Evolutionary conservation across 2,329 filamentous ascomycete species (phyloP), one percentile per base, ranked within the genome.

Genomic region (Fusarium sp.): DNA sequence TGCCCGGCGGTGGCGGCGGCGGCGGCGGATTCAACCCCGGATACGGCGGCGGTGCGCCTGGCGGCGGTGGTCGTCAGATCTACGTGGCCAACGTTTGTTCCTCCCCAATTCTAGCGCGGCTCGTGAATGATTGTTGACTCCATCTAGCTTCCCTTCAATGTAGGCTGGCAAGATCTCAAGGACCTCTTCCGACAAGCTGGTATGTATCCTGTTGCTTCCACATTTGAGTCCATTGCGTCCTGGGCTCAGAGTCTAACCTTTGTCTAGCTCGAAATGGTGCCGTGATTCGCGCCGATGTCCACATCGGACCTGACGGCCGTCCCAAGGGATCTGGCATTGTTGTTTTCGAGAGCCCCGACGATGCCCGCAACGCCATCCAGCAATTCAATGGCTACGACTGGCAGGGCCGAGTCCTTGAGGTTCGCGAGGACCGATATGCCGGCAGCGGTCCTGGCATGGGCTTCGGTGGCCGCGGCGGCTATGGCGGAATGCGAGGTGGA

Each of bases 371-470:
- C 80, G 96, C 96, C 24, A 99, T 99, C 75, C 92, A 95, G 80
- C 95, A 98, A 77, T 99, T 98, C 88, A 98, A 98, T 81, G 96
- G 96, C 67, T 98, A 98, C 81, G 96, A 99, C 74, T 99, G 96
- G 96, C 96, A 98, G 83, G 96, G 96, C 12, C 93, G 96, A 67
- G 86, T 92, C 61, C 90, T 99, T 59, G 96, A 99, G 83, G 96
- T 99, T 72, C 95, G 96, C 72, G 96, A 98, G 84, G 96, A 99
- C 81, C 93, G 96, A 66, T 99, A 95, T 81, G 96, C 96, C 68
- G 92, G 91, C 29, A 86, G 84, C 69, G 91, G 91, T 69, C 76
- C 76, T 11, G 83, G 77, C 81, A 87, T 78, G 86, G 90, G 89
- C 67, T 85, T 86, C 69, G 84, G 85, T 20, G 89, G 88, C 57